Evolutionary conservation across 805 yeast genomes (phyloP).

Genomic region (Ogataea nonfermentans): DNA sequence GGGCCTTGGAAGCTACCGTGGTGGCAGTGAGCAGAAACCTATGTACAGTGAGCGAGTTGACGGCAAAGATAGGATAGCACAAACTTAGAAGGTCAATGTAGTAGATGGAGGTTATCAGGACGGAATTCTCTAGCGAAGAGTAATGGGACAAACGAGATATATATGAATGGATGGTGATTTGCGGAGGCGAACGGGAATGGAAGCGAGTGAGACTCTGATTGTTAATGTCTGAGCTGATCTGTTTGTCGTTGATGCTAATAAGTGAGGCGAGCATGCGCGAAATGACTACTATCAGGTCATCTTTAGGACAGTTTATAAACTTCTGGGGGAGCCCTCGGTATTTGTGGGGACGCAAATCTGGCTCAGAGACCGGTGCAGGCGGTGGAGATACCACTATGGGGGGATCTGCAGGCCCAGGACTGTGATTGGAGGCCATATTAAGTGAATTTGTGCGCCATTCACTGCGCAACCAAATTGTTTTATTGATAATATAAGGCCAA

Average conservation of each 20-base stretch:
- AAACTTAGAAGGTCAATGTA: constrained; percentile 83
- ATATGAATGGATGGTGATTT: constrained; percentile 76
- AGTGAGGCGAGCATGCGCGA: constrained; percentile 78
- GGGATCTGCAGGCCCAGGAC: too few relatives aligned
- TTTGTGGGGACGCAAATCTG: background rate
- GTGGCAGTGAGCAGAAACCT: constrained; percentile 88
- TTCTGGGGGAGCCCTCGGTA: constrained; percentile 40
- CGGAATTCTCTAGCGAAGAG: constrained; percentile 81
- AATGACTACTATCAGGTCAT: constrained; percentile 68
- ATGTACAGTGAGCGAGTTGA: constrained; percentile 91
- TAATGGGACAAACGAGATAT: constrained; percentile 74
- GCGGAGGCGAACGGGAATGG: constrained; percentile 92
- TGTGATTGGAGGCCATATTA: too few relatives aligned
- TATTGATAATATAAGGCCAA: background rate
- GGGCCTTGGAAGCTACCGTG: constrained; percentile 83
- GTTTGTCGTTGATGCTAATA: constrained; percentile 66
- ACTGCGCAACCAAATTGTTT: too few relatives aligned
- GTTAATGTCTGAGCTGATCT: constrained; percentile 31
- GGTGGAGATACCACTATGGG: constrained; percentile 18
- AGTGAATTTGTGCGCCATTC: too few relatives aligned
- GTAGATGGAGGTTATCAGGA: constrained; percentile 78
- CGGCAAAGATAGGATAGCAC: constrained; percentile 73
- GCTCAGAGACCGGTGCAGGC: constrained; percentile 5
- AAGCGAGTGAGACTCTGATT: constrained; percentile 68
- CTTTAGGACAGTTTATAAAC: constrained; percentile 65